These are phyloP conservation scores for Sordariomycetes sp. DNA, from an alignment of 2,329 filamentous ascomycete species.

Conservation along the genomic window DNA sequence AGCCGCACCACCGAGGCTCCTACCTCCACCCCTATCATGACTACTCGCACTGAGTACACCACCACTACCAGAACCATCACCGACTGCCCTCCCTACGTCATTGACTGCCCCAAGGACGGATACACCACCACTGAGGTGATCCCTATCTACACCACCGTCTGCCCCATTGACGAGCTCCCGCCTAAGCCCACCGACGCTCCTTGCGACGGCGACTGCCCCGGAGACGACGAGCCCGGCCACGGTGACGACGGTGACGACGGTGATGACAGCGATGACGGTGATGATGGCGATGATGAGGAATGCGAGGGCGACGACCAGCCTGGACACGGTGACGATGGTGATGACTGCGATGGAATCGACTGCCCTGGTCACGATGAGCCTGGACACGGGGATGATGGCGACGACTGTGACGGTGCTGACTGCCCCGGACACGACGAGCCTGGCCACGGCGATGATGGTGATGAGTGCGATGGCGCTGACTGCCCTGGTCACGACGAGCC, in stretches of 20 bases:
- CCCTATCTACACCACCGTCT: constrained; percentile 34
- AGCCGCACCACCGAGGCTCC: too few relatives aligned
- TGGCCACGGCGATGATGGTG: not conserved
- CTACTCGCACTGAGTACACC: constrained; percentile 29
- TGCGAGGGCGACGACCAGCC: not conserved
- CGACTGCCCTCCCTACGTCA: constrained; percentile 37
- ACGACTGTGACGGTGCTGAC: not conserved
- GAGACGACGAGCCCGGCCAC: not conserved
- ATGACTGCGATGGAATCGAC: too few relatives aligned
- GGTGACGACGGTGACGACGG: not conserved
- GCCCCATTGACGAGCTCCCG: constrained; percentile 19
- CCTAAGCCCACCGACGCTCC: constrained; percentile 10
- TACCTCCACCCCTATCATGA: constrained; percentile 6
- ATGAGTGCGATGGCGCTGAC: constrained; percentile 1
- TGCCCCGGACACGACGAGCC: not conserved
- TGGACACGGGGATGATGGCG: not conserved
- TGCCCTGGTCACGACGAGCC: constrained; percentile 2
- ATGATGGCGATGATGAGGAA: not conserved
- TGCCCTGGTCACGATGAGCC: not conserved
- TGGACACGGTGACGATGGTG: not conserved
- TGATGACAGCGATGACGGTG: not conserved
- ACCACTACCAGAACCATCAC: constrained; percentile 43
- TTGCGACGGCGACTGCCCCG: constrained; percentile 2
- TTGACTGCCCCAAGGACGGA: constrained; percentile 24
- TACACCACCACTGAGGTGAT: constrained; percentile 29